These are phyloP conservation scores for Vitellaria paradoxa DNA, from an alignment of 179 eudicot genomes.

Conservation along the genomic window DNA sequence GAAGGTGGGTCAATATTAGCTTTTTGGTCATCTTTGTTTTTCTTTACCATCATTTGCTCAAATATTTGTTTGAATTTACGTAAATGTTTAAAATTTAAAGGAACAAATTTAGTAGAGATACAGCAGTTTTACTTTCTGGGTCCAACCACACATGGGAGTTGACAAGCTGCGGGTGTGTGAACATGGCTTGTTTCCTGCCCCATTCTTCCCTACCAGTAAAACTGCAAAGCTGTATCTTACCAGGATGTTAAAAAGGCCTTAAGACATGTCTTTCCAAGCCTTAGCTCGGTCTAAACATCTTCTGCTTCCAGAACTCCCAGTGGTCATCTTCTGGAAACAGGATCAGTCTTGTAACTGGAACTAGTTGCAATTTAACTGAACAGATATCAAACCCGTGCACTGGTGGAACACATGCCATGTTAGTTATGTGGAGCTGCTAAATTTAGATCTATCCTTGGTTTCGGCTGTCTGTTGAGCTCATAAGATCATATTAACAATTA, in stretches of 20 bases:
- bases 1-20: conserved; percentile 48
- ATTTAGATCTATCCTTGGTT: not conserved
- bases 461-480: not conserved
- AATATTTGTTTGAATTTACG: not conserved
- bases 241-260: not conserved
- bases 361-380: not conserved
- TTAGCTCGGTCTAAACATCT: not conserved
- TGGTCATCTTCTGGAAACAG: not conserved
- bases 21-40: not conserved
- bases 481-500: not conserved
- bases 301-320: not conserved
- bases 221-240: not conserved
- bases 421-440: not conserved
- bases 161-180: too few relatives aligned
- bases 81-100: not conserved
- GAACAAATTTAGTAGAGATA: not conserved
- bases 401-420: not conserved
- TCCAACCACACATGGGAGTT: not conserved
- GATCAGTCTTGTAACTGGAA: not conserved
- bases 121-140: not conserved
- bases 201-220: not conserved
- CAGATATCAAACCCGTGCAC: not conserved
- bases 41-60: not conserved
- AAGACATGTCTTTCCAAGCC: not conserved
- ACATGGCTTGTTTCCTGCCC: not conserved